phyloP scores from a whole-genome alignment of 129 eudicot species.

The Chrysanthemum lavandulifolium region DNA sequence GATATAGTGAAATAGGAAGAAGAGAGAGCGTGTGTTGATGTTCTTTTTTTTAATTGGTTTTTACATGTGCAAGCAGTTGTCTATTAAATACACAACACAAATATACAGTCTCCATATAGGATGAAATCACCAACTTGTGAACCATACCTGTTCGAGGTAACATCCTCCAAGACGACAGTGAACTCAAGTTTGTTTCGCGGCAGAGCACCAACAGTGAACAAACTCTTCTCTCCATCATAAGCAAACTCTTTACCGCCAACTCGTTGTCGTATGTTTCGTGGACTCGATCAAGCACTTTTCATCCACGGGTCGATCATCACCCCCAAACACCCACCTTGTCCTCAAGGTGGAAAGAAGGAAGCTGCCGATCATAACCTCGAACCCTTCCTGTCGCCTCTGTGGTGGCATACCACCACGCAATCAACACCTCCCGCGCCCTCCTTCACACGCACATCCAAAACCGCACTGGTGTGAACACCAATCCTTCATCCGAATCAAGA shows the following conservation, averaged over 20 bases:
- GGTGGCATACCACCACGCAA: too few relatives aligned
- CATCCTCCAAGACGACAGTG: conserved; percentile 77
- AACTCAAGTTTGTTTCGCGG: conserved; percentile 85
- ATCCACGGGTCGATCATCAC: too few relatives aligned
- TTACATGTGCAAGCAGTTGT: neutral
- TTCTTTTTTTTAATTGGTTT: neutral
- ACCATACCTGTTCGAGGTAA: conserved; percentile 61
- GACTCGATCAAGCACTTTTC: conserved; percentile 76
- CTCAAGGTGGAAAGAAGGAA: too few relatives aligned
- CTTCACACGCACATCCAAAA: too few relatives aligned
- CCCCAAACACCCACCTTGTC: too few relatives aligned
- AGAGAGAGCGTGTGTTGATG: too few relatives aligned
- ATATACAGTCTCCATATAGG: neutral
- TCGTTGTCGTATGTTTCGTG: conserved; percentile 67
- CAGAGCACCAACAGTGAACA: conserved; percentile 89
- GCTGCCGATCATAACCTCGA: too few relatives aligned
- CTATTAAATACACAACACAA: neutral
- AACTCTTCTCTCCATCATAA: conserved; percentile 90
- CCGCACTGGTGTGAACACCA: too few relatives aligned
- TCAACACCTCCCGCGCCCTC: too few relatives aligned
- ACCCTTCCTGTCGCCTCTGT: too few relatives aligned
- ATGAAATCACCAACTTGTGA: neutral
- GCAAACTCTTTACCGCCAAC: conserved; percentile 82
- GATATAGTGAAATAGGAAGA: too few relatives aligned
- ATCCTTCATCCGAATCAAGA: too few relatives aligned